Conservation (phyloP, 176 grass and related monocot genomes). For the Aegilops bicornis region DNA sequence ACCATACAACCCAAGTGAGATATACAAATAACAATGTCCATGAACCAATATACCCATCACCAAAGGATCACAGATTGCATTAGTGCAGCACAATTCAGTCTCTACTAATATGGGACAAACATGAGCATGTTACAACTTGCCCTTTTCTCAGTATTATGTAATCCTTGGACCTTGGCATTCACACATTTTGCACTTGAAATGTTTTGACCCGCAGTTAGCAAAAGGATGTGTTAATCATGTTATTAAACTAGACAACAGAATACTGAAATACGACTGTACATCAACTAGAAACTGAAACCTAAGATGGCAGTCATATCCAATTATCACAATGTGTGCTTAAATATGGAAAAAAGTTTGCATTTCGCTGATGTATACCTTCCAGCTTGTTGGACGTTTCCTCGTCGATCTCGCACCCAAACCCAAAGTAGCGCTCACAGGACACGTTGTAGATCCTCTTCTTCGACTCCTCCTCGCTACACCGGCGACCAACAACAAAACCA, state of each 20-base stretch:
- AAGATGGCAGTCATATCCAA: not conserved
- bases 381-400: slow-evolving; percentile 90
- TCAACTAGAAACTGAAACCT: not conserved
- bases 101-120: not conserved
- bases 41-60: not conserved
- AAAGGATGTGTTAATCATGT: not conserved
- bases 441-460: slow-evolving; percentile 97
- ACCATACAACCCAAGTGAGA: not conserved
- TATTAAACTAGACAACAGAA: not conserved
- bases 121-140: not conserved
- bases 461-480: slow-evolving; percentile 81
- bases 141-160: not conserved
- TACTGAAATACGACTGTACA: not conserved
- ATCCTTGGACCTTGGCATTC: not conserved
- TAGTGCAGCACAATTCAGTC: not conserved
- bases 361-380: slow-evolving; percentile 43
- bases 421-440: slow-evolving; percentile 93
- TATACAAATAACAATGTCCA: not conserved
- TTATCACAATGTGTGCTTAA: not conserved
- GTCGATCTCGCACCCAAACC: slow-evolving; percentile 91
- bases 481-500: not conserved
- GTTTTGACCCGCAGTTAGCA: not conserved
- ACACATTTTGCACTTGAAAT: not conserved
- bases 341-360: not conserved
- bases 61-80: not conserved